Conservation (phyloP, 768 basidiomycete genomes). For the Hemileccinum impolitum region DNA sequence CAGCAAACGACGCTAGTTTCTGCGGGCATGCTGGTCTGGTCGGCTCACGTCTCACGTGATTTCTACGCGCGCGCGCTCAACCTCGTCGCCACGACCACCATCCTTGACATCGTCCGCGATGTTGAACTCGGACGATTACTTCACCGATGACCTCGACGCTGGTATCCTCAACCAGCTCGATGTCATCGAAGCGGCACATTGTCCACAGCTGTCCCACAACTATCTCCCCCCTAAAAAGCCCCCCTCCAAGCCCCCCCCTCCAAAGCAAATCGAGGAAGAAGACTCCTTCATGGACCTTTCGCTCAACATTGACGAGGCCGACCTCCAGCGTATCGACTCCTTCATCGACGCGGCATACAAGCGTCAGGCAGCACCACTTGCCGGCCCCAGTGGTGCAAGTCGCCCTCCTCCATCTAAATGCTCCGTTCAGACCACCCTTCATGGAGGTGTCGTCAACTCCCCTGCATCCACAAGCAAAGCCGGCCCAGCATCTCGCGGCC, state of each 20-base stretch:
- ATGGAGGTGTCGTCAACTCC: conserved; percentile 52
- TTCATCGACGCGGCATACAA: conserved; percentile 49
- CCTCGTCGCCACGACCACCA: not conserved
- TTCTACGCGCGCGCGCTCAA: not conserved
- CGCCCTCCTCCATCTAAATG: conserved; percentile 29
- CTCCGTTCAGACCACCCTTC: conserved; percentile 63
- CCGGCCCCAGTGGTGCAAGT: conserved; percentile 33
- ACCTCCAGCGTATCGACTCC: conserved; percentile 51
- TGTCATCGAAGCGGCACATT: conserved; percentile 64
- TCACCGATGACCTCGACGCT: conserved; percentile 63
- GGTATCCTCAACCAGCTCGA: conserved; percentile 60
- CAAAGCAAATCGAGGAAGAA: conserved; percentile 30
- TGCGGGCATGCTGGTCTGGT: conserved; percentile 55
- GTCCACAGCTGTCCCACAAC: conserved; percentile 13
- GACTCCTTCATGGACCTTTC: conserved; percentile 51
- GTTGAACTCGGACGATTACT: conserved; percentile 81
- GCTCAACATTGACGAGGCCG: conserved; percentile 55
- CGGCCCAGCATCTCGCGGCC: conserved; percentile 27
- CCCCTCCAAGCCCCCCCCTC: conserved; percentile 18
- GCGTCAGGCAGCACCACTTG: conserved; percentile 36
- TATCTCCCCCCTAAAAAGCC: not conserved
- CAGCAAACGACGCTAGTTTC: conserved; percentile 54
- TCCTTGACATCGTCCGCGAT: conserved; percentile 3
- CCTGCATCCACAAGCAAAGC: conserved; percentile 31
- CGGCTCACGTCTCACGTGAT: too few relatives aligned